These are phyloP conservation scores for Cercospora sojina DNA, from an alignment of 2,329 filamentous ascomycete genomes.

Conservation along the genomic window DNA sequence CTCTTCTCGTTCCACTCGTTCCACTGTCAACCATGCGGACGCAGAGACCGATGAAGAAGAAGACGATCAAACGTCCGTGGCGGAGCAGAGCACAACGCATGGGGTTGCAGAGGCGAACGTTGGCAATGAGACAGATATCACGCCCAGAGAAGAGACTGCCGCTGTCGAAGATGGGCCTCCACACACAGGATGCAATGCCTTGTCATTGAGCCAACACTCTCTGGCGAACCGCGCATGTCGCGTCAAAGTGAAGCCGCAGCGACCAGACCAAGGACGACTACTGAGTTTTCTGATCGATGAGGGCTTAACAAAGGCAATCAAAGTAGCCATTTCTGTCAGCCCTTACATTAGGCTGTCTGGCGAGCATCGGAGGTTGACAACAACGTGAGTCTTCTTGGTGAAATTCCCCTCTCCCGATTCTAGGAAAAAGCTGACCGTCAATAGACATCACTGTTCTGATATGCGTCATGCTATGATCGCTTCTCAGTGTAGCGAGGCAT, in stretches of 20 bases:
- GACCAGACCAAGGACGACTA: background rate
- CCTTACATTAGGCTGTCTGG: no score
- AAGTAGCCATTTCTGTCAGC: no score
- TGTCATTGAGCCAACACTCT: no score
- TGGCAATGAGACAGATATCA: background rate
- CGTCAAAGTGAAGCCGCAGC: background rate
- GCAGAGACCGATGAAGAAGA: no score
- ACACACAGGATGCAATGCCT: no score
- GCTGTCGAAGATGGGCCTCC: no score
- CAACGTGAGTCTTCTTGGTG: background rate
- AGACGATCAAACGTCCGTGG: no score
- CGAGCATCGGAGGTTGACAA: no score
- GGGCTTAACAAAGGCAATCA: background rate
- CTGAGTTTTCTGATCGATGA: background rate
- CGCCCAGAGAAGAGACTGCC: no score
- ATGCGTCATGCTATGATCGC: background rate
- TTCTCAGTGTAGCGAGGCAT: background rate
- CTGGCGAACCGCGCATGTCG: background rate
- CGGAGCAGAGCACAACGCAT: background rate
- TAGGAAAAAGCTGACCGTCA: background rate
- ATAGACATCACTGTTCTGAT: background rate
- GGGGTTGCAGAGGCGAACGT: background rate
- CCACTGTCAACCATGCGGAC: no score
- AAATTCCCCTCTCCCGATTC: no score
- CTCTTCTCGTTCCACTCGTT: background rate